Evolutionary conservation across 1,284 basidiomycete genomes (phyloP).

Genomic region (Microbotryum silenes-acaulis): DNA sequence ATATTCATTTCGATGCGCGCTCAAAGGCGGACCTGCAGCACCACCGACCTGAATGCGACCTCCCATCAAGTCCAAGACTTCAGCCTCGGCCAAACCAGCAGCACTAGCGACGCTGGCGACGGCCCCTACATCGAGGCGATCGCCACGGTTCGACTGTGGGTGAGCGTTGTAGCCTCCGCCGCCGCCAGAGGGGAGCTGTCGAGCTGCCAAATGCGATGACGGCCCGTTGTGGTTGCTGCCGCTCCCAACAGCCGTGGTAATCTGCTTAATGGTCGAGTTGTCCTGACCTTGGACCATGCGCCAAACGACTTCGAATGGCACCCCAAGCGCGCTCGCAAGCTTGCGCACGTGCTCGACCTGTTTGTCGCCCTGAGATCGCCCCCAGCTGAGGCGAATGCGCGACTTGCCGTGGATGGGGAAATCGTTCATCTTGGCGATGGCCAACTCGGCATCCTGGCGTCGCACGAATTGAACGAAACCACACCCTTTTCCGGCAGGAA

Average conservation of each 20-base stretch:
- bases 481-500: constrained; percentile 88
- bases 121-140: constrained; percentile 7
- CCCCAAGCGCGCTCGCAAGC: constrained; percentile 34
- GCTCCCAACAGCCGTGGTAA: constrained; percentile 32
- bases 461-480: constrained; percentile 91
- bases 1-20: constrained; percentile 7
- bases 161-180: not conserved
- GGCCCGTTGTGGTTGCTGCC: constrained; percentile 1
- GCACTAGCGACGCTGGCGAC: constrained; percentile 29
- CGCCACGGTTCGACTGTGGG: constrained; percentile 8
- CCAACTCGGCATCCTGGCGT: constrained; percentile 81
- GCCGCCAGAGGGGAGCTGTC: not conserved
- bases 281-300: constrained; percentile 36
- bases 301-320: constrained; percentile 36
- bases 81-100: constrained; percentile 27
- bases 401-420: constrained; percentile 80
- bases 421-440: constrained; percentile 93
- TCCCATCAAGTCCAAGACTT: constrained; percentile 28
- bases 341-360: constrained; percentile 37
- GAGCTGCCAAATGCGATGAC: not conserved
- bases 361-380: constrained; percentile 58
- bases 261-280: constrained; percentile 36
- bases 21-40: constrained; percentile 6
- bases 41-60: constrained; percentile 1
- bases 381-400: constrained; percentile 84